Conservation (phyloP, 768 basidiomycete genomes). For the Ramaria rubella region DNA sequence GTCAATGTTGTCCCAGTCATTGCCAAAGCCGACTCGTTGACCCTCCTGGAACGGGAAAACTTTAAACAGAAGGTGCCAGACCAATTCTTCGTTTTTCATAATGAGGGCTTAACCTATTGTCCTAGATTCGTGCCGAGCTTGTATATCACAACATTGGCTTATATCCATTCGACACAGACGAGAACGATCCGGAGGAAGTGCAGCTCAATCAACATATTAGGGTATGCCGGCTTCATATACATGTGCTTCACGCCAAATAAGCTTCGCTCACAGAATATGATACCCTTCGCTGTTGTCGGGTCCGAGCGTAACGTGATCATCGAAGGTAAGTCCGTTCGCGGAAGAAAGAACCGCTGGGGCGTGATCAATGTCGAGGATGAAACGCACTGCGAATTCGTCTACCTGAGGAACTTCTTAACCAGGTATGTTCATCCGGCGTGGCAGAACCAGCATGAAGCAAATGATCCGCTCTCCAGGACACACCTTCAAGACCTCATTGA, state of each 20-base stretch:
- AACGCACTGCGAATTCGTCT: slow-evolving; percentile 95
- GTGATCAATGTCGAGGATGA: slow-evolving; percentile 97
- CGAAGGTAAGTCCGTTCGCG: slow-evolving; percentile 91
- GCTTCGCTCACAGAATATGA: slow-evolving; percentile 57
- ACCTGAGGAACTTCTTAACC: slow-evolving; percentile 94
- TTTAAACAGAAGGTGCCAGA: slow-evolving; percentile 83
- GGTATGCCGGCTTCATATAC: slow-evolving; percentile 33
- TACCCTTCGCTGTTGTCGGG: slow-evolving; percentile 95
- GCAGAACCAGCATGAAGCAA: background rate
- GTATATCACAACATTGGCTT: slow-evolving; percentile 86
- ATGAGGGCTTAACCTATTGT: background rate
- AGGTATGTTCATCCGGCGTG: slow-evolving; percentile 40
- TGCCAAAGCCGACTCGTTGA: slow-evolving; percentile 93
- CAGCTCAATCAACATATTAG: slow-evolving; percentile 85
- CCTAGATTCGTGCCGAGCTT: slow-evolving; percentile 87
- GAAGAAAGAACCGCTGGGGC: slow-evolving; percentile 97
- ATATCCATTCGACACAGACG: slow-evolving; percentile 96
- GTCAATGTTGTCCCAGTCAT: slow-evolving; percentile 99
- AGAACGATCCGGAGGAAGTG: slow-evolving; percentile 88
- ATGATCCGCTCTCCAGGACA: slow-evolving; percentile 53
- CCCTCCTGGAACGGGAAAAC: slow-evolving; percentile 80
- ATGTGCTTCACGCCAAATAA: background rate
- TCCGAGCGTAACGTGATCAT: slow-evolving; percentile 93
- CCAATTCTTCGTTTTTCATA: background rate
- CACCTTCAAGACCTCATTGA: slow-evolving; percentile 98